Conservation (phyloP, 768 basidiomycete species). For the Lactarius trivialis region DNA sequence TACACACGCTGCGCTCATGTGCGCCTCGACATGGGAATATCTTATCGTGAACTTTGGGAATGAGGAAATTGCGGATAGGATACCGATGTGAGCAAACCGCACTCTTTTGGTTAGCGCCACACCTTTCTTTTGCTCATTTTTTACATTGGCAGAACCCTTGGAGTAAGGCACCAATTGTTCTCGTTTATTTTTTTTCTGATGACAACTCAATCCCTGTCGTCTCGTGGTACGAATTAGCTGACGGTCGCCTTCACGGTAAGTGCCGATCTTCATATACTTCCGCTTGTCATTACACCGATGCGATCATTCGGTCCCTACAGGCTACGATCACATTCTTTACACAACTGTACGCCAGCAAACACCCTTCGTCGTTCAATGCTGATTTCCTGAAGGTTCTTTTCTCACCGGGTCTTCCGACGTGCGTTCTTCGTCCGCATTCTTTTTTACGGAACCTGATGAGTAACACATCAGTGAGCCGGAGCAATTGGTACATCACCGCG, state of each 20-base stretch:
- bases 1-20: slow-evolving; percentile 9
- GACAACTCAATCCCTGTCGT: background rate
- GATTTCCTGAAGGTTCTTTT: slow-evolving; percentile 8
- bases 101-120: background rate
- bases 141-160: background rate
- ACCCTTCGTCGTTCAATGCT: background rate
- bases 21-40: slow-evolving; percentile 13
- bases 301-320: background rate
- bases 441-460: background rate
- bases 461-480: background rate
- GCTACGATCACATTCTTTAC: slow-evolving; percentile 6
- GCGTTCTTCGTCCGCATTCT: background rate
- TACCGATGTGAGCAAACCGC: background rate
- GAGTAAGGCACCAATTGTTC: background rate
- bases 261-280: no score
- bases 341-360: slow-evolving; percentile 1
- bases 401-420: slow-evolving; percentile 9
- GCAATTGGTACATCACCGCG: slow-evolving; percentile 7
- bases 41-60: slow-evolving; percentile 13
- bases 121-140: background rate
- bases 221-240: background rate
- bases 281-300: background rate
- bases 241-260: slow-evolving; percentile 14
- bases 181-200: background rate
- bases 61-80: background rate